Evolutionary conservation across 2,329 filamentous ascomycete genomes (phyloP).

Genomic region (Cladosporium phlei): DNA sequence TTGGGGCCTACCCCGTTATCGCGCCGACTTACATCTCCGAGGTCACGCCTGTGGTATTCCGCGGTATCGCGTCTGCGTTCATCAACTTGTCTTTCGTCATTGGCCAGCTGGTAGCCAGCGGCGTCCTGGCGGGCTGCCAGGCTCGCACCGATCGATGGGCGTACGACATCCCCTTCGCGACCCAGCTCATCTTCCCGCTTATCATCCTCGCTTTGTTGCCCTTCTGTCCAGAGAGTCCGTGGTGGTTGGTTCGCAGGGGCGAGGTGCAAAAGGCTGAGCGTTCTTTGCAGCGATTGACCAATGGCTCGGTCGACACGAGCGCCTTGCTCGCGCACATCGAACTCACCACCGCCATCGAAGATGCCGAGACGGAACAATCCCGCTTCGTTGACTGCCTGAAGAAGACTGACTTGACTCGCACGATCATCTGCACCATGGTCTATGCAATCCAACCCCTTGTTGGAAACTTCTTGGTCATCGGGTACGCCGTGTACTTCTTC

Average conservation of each 20-base stretch:
- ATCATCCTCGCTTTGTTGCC: conserved; percentile 23
- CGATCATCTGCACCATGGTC: conserved; percentile 45
- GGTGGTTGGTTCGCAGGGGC: conserved; percentile 36
- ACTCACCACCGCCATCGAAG: background rate
- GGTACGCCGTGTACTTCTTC: conserved; percentile 42
- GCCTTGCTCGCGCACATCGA: background rate
- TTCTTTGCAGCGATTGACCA: conserved; percentile 30
- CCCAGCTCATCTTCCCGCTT: conserved; percentile 35
- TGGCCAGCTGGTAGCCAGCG: conserved; percentile 39
- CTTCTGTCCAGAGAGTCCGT: conserved; percentile 29
- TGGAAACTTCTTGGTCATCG: background rate
- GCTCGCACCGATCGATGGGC: conserved; percentile 27
- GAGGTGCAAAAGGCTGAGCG: conserved; percentile 32
- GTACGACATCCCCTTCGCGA: conserved; percentile 35
- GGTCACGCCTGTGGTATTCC: conserved; percentile 53
- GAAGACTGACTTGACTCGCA: conserved; percentile 27
- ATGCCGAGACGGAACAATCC: background rate
- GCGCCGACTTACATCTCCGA: conserved; percentile 60
- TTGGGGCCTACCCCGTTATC: conserved; percentile 52
- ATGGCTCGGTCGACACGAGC: background rate
- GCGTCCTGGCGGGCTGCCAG: conserved; percentile 25
- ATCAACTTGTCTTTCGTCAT: conserved; percentile 52
- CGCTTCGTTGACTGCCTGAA: background rate
- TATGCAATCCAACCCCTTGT: conserved; percentile 36
- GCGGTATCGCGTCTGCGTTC: conserved; percentile 52